Percentiles rank a stretch among this genome's conserved stretches.
Evolutionary conservation across 176 grass and related monocot genomes (phyloP).

Genomic region (Cenchrus purpureus): DNA sequence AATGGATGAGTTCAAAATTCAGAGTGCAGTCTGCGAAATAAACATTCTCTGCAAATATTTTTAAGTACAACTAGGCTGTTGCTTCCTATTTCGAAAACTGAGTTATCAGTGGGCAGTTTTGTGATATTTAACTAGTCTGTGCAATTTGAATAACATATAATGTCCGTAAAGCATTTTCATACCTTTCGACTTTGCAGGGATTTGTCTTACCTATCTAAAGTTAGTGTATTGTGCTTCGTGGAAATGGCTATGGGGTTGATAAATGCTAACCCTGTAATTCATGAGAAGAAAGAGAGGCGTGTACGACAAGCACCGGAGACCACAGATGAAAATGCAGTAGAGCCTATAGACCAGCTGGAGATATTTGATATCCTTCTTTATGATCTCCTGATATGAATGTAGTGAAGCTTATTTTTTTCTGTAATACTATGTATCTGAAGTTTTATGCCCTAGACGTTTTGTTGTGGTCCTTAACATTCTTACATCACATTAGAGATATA

Average conservation of each 20-base stretch:
- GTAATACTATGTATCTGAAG: conserved; percentile 11
- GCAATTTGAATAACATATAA: background rate
- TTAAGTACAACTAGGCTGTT: background rate
- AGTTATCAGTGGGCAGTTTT: background rate
- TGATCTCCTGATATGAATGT: conserved; percentile 4
- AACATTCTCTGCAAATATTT: background rate
- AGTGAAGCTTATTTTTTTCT: conserved; percentile 4
- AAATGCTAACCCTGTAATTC: conserved; percentile 86
- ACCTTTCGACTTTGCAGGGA: conserved; percentile 33
- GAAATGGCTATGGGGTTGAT: conserved; percentile 79
- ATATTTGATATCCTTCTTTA: conserved; percentile 89
- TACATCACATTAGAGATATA: conserved; percentile 99
- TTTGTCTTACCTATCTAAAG: background rate
- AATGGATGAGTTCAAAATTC: conserved; percentile 13
- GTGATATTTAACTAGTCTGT: background rate
- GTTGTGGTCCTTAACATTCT: conserved; percentile 63
- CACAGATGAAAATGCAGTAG: conserved; percentile 67
- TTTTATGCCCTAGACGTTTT: conserved; percentile 11
- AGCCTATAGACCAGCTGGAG: conserved; percentile 85
- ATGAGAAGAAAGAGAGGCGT: conserved; percentile 78
- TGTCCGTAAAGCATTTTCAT: conserved; percentile 16
- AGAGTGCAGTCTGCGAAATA: background rate
- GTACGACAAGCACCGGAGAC: conserved; percentile 37
- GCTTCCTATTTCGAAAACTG: background rate
- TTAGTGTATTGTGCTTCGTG: background rate